Percentiles rank a stretch among this genome's conserved stretches.
phyloP scores from a whole-genome alignment of 106 monocot species.

The Dioscorea alata region DNA sequence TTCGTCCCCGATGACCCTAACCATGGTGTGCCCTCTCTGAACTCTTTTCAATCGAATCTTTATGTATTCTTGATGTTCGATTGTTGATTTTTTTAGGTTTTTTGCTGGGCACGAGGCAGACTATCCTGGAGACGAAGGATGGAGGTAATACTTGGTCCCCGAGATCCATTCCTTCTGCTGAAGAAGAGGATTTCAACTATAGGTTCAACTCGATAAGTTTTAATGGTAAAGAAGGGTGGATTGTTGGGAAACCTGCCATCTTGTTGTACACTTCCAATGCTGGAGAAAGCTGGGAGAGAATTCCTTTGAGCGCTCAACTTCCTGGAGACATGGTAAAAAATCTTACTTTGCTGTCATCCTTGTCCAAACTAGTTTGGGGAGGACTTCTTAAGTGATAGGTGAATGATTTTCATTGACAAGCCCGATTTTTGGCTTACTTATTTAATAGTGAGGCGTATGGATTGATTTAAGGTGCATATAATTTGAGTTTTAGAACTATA shows the following conservation, averaged over 20 bases:
- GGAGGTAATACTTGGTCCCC: conserved; percentile 83
- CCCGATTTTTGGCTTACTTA: too few relatives aligned
- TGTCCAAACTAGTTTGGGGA: too few relatives aligned
- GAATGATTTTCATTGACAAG: too few relatives aligned
- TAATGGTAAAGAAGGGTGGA: conserved; percentile 92
- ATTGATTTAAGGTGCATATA: too few relatives aligned
- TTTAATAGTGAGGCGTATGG: too few relatives aligned
- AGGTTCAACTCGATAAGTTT: conserved; percentile 97
- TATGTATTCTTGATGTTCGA: too few relatives aligned
- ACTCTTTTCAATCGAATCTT: not conserved
- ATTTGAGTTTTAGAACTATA: too few relatives aligned
- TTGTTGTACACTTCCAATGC: conserved; percentile 83
- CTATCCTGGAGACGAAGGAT: conserved; percentile 93
- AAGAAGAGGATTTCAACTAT: conserved; percentile 99
- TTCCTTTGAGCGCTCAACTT: conserved; percentile 87
- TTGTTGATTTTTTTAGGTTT: conserved; percentile 43
- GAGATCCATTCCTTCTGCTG: conserved; percentile 85
- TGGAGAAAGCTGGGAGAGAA: conserved; percentile 93
- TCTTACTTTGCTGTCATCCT: too few relatives aligned
- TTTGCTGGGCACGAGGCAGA: conserved; percentile 92
- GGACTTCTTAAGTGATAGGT: too few relatives aligned
- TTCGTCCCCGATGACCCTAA: conserved; percentile 82
- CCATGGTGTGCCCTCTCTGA: conserved; percentile 43
- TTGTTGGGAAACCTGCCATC: conserved; percentile 93
- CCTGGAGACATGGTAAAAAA: conserved; percentile 81